Evolutionary conservation across 768 basidiomycete species (phyloP), one percentile per base, ranked within the genome.

Genomic region (Artomyces pyxidatus): DNA sequence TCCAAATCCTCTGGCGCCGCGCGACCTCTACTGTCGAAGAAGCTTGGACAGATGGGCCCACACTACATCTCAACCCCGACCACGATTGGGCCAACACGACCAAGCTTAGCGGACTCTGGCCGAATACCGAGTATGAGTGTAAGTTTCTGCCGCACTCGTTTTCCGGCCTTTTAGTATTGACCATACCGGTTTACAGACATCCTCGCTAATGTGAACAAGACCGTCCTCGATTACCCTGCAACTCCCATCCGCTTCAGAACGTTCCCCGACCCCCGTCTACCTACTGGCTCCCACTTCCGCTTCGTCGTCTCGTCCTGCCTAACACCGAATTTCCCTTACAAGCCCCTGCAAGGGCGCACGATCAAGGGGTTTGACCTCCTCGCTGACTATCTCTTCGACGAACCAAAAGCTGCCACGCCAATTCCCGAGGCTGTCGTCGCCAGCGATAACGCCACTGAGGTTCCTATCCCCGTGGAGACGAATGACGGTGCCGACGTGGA

Each of bases 281-380:
- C 71, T 7, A 62, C 68, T 21, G 76, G 77, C 25, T 67, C 65
- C 27, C 75, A 75, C 59, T 86, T 85, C 68, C 78, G 80, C 42
- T 90, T 88, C 62, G 61, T 87, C 19, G 77, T 76, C 16, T 72
- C 82, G 1, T 83, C 80, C 4, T 88, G 86, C 60, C 67, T 80
- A 40, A 76, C 71, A 6, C 81, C 83, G 10, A 86, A 85, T 56
- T 88, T 85, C 60, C 87, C 87, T 3, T 87, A 87, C 63, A 67
- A 72, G 2, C 83, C 79, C 19, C 65, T 71, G 54, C 64, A 76
- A 49, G 68, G 71, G 9, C 68, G 69, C 19, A 72, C 69, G 14
- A 81, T 86, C 59, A 72, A 70, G 51, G 85, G 84, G 11, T 81
- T 81, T 45, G 80, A 86, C 59, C 65, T 80, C 6, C 72, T 88